A percentile compares a stretch with the other conserved stretches of the same genome.
phyloP scores from a whole-genome alignment of 78 protist species.

The Isochrysis galbana region DNA sequence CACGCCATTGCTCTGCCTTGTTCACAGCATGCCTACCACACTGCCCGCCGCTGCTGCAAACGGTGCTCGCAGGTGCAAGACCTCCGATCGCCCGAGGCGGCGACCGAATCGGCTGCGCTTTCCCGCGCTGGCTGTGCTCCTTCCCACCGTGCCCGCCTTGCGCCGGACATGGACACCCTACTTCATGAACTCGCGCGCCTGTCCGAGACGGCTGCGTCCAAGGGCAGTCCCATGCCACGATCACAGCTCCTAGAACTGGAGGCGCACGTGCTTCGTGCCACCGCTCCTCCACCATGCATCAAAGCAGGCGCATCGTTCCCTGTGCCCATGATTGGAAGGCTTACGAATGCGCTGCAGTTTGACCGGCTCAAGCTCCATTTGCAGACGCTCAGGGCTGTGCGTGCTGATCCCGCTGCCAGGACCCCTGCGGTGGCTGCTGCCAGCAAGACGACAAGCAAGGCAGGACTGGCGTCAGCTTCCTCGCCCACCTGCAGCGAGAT shows the following conservation, averaged over 20 bases:
- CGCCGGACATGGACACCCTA: background rate
- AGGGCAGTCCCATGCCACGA: background rate
- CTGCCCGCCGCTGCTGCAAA: no score
- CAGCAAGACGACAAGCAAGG: no score
- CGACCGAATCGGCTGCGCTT: background rate
- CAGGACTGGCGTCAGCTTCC: no score
- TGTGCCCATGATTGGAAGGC: background rate
- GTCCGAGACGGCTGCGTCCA: background rate
- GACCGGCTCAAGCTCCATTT: background rate
- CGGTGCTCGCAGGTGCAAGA: no score
- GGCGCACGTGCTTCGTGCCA: background rate
- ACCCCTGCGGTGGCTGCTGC: no score
- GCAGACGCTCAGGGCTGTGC: no score
- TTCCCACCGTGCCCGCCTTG: background rate
- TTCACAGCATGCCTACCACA: no score
- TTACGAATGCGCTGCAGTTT: background rate
- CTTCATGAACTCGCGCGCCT: background rate
- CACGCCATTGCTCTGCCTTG: no score
- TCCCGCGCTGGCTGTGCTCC: no score
- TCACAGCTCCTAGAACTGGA: background rate
- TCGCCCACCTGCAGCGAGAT: no score
- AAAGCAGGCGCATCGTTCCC: background rate
- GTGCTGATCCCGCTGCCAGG: no score
- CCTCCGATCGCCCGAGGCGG: background rate
- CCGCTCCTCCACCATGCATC: background rate